Conservation (phyloP, 768 basidiomycete species). For the Trametopsis cervina region DNA sequence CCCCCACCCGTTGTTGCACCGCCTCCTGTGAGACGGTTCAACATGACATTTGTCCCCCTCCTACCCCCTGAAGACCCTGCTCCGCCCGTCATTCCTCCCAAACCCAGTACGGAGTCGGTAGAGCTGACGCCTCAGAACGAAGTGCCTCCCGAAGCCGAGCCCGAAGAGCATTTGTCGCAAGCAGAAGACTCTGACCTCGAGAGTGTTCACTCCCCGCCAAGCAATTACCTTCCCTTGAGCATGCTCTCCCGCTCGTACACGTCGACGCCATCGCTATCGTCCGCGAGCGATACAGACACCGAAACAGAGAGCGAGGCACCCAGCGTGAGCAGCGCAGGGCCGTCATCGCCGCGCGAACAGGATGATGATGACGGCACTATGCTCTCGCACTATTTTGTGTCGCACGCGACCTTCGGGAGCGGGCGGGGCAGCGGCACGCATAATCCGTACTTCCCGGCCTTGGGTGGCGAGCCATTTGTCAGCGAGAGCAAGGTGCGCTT, state of each 20-base stretch:
- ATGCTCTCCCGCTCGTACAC: conserved; percentile 7
- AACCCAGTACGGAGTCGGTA: neutral
- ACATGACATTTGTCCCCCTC: conserved; percentile 15
- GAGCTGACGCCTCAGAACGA: conserved; percentile 8
- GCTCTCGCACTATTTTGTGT: conserved; percentile 12
- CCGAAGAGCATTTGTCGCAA: neutral
- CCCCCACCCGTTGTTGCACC: neutral
- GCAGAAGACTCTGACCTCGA: conserved; percentile 1
- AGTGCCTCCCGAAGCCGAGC: conserved; percentile 3
- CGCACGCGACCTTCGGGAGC: conserved; percentile 1
- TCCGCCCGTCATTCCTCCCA: neutral
- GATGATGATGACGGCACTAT: conserved; percentile 15
- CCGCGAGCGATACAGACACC: conserved; percentile 21
- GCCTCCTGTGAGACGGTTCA: conserved; percentile 4
- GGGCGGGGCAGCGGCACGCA: neutral
- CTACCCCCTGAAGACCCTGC: conserved; percentile 8
- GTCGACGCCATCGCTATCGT: conserved; percentile 14
- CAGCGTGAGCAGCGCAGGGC: conserved; percentile 15
- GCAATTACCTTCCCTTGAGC: conserved; percentile 2
- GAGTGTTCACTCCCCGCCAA: neutral
- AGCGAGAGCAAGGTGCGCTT: too few relatives aligned
- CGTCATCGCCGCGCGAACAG: conserved; percentile 13
- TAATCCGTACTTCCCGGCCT: conserved; percentile 19
- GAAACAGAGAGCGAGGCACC: conserved; percentile 21
- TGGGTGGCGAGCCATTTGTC: too few relatives aligned